These are phyloP conservation scores for Podila minutissima DNA, from an alignment of 192 early-diverging fungal genomes.

Conservation along the genomic window DNA sequence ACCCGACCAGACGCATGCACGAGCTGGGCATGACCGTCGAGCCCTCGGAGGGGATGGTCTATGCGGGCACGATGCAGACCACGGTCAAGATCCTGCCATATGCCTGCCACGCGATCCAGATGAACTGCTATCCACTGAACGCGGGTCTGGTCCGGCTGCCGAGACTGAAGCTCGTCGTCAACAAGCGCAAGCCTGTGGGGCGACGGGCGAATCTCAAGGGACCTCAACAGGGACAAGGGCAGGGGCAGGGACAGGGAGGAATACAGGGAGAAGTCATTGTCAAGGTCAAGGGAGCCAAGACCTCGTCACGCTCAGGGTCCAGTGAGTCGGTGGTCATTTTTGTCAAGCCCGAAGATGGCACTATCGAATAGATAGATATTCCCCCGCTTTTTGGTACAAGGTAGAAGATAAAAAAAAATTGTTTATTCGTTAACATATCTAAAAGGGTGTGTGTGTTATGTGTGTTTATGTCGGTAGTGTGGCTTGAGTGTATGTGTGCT, in stretches of 20 bases:
- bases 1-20: slow-evolving; percentile 59
- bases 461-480: too few species aligned
- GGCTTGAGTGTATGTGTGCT: too few species aligned
- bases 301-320: not conserved
- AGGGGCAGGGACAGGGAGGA: not conserved
- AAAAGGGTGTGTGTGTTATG: too few species aligned
- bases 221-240: not conserved
- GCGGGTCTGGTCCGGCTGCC: slow-evolving; percentile 70
- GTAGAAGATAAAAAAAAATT: not conserved
- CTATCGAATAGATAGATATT: slow-evolving; percentile 9
- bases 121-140: slow-evolving; percentile 69
- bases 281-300: slow-evolving; percentile 17
- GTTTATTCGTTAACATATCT: not conserved
- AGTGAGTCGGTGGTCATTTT: slow-evolving; percentile 36
- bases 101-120: slow-evolving; percentile 56
- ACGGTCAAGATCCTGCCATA: slow-evolving; percentile 67
- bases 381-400: not conserved
- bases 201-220: slow-evolving; percentile 10
- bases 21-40: slow-evolving; percentile 71
- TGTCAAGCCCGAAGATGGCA: slow-evolving; percentile 39
- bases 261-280: slow-evolving; percentile 27
- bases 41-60: slow-evolving; percentile 77
- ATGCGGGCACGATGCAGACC: slow-evolving; percentile 75
- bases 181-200: slow-evolving; percentile 18
- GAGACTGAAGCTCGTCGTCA: slow-evolving; percentile 54